These are phyloP conservation scores for Spergularia marina DNA, from an alignment of 148 eudicot genomes.

Conservation along the genomic window DNA sequence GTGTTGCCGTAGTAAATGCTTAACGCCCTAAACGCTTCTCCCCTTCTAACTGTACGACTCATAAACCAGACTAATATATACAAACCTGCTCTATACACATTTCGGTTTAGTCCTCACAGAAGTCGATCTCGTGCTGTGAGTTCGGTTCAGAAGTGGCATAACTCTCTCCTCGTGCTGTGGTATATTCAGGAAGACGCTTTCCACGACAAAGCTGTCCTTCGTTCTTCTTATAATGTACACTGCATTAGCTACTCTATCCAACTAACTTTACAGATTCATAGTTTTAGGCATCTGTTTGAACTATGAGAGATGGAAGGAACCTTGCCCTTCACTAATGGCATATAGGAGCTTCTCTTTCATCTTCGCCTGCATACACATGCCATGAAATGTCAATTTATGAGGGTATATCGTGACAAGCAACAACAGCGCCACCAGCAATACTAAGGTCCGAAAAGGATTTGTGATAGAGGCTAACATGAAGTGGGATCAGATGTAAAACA, in stretches of 20 bases:
- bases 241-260: conserved; percentile 26
- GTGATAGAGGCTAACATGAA: too few relatives aligned
- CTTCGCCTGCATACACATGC: conserved; percentile 52
- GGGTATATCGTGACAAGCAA: neutral
- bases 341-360: conserved; percentile 85
- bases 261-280: conserved; percentile 47
- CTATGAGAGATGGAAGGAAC: conserved; percentile 91
- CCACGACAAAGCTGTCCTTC: conserved; percentile 1
- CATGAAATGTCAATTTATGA: neutral
- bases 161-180: conserved; percentile 18
- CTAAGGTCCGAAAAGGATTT: too few relatives aligned
- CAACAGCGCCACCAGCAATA: neutral
- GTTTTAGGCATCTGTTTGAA: conserved; percentile 19
- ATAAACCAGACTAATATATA: conserved; percentile 21
- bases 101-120: neutral
- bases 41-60: conserved; percentile 20
- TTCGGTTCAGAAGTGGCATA: neutral
- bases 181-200: conserved; percentile 1
- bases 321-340: conserved; percentile 94
- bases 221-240: conserved; percentile 32
- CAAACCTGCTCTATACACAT: conserved; percentile 13
- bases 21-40: conserved; percentile 9
- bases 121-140: conserved; percentile 7
- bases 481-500: too few relatives aligned
- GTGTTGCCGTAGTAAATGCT: too few relatives aligned